phyloP scores from a whole-genome alignment of 805 yeast species.

The Wickerhamiella allomyrinae region DNA sequence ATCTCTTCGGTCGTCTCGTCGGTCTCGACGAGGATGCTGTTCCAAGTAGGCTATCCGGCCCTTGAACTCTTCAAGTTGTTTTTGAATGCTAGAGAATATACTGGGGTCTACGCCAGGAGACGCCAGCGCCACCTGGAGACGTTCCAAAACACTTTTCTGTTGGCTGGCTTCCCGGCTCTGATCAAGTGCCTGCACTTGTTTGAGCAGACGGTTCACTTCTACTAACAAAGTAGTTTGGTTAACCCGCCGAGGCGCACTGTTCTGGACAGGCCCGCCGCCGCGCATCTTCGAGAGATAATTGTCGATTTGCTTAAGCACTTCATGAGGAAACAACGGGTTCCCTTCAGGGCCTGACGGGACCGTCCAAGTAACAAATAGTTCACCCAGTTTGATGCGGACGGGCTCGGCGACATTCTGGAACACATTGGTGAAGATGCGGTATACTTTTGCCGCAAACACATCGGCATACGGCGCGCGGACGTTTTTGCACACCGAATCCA shows the following conservation, averaged over 20 bases:
- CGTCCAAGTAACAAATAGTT: slow-evolving; percentile 81
- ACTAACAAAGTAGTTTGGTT: slow-evolving; percentile 20
- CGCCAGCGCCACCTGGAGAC: slow-evolving; percentile 20
- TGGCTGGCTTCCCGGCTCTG: slow-evolving; percentile 16
- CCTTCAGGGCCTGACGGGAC: slow-evolving; percentile 45
- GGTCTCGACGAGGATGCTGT: not conserved
- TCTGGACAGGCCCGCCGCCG: not conserved
- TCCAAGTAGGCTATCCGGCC: slow-evolving; percentile 3
- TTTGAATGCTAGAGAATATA: slow-evolving; percentile 19
- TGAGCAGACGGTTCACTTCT: slow-evolving; percentile 20
- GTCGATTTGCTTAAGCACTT: slow-evolving; percentile 59
- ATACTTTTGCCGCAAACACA: slow-evolving; percentile 55
- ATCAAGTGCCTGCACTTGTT: slow-evolving; percentile 11
- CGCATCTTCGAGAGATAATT: slow-evolving; percentile 34
- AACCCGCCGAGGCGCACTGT: not conserved
- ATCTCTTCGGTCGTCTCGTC: not conserved
- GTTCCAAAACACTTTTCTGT: slow-evolving; percentile 21
- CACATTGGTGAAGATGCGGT: slow-evolving; percentile 55
- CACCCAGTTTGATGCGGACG: slow-evolving; percentile 58
- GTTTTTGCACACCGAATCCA: slow-evolving; percentile 85
- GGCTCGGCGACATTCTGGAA: slow-evolving; percentile 67
- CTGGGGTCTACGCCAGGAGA: slow-evolving; percentile 20
- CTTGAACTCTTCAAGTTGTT: slow-evolving; percentile 18
- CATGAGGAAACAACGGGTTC: slow-evolving; percentile 55
- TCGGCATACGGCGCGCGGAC: slow-evolving; percentile 84